Conservation (phyloP, 2,329 filamentous ascomycete species). For the Alternaria sp. region DNA sequence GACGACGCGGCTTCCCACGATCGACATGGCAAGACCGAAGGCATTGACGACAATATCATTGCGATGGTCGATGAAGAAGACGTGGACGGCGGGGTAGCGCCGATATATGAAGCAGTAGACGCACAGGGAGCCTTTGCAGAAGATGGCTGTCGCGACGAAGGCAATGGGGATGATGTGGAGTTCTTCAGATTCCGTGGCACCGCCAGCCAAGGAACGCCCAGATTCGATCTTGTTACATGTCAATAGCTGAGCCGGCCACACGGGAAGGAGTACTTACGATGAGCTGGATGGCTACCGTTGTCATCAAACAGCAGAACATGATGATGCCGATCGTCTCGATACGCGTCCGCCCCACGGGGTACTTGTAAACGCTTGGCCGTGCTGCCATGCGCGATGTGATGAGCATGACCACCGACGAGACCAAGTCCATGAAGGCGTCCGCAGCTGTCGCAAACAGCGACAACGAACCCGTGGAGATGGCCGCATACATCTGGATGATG, state of each 20-base stretch:
- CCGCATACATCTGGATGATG: slow-evolving; percentile 65
- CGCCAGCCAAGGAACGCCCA: slow-evolving; percentile 57
- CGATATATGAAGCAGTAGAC: slow-evolving; percentile 61
- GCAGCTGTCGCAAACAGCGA: slow-evolving; percentile 70
- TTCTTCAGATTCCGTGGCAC: slow-evolving; percentile 50
- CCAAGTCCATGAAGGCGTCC: slow-evolving; percentile 70
- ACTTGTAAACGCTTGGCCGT: slow-evolving; percentile 66
- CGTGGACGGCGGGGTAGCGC: slow-evolving; percentile 61
- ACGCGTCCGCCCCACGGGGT: slow-evolving; percentile 66
- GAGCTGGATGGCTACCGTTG: slow-evolving; percentile 68
- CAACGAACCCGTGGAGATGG: slow-evolving; percentile 64
- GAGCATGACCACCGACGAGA: slow-evolving; percentile 69
- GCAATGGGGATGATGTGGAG: slow-evolving; percentile 62
- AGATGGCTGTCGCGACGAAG: slow-evolving; percentile 57
- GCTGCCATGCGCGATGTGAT: slow-evolving; percentile 65
- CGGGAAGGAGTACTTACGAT: slow-evolving; percentile 53
- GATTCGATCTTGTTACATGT: slow-evolving; percentile 59
- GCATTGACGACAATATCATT: slow-evolving; percentile 64
- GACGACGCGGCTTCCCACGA: slow-evolving; percentile 58
- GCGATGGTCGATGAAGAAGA: slow-evolving; percentile 65
- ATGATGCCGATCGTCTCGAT: slow-evolving; percentile 71
- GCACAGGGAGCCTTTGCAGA: slow-evolving; percentile 60
- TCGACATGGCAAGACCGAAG: slow-evolving; percentile 63
- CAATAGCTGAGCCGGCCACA: slow-evolving; percentile 11
- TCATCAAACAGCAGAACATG: slow-evolving; percentile 71